A percentile compares a stretch with the other conserved stretches of the same genome.
Evolutionary conservation across 1,284 basidiomycete species (phyloP).

Genomic region (Wolfiporia cocos): DNA sequence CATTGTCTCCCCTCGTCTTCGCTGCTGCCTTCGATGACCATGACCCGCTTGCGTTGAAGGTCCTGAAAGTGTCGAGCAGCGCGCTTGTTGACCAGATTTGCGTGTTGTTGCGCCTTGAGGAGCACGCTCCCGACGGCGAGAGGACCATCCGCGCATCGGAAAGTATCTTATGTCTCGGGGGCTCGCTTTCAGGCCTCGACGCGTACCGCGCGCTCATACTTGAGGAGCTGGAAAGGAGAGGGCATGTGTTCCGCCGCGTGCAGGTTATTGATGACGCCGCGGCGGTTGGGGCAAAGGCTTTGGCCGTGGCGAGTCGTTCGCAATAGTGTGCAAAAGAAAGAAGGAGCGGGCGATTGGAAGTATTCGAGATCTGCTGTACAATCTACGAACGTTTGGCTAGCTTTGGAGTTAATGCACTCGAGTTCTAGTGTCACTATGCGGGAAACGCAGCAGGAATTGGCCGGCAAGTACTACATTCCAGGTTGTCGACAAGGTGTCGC

Average conservation of each 20-base stretch:
- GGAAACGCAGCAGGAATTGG: too few relatives aligned
- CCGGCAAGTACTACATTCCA: too few relatives aligned
- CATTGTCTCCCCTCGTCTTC: conserved; percentile 69
- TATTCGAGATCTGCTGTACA: neutral
- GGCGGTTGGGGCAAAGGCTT: conserved; percentile 45
- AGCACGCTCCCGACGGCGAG: conserved; percentile 19
- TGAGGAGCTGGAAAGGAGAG: conserved; percentile 46
- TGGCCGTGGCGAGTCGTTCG: conserved; percentile 14
- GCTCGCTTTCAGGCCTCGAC: conserved; percentile 59
- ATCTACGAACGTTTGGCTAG: neutral
- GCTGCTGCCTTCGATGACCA: conserved; percentile 57
- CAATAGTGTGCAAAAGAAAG: conserved; percentile 3
- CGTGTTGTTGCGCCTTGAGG: conserved; percentile 36
- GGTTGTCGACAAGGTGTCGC: too few relatives aligned
- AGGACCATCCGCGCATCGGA: conserved; percentile 45
- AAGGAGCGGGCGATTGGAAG: neutral
- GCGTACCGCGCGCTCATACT: conserved; percentile 56
- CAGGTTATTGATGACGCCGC: conserved; percentile 65
- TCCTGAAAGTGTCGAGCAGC: conserved; percentile 46
- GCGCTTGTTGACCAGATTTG: conserved; percentile 58
- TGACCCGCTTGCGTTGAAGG: conserved; percentile 52
- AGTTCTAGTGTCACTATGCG: neutral
- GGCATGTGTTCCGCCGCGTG: conserved; percentile 57
- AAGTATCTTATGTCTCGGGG: conserved; percentile 65
- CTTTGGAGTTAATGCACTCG: neutral